Conservation (phyloP, 257 asterid genomes). For the Solanum lycopersicoides region DNA sequence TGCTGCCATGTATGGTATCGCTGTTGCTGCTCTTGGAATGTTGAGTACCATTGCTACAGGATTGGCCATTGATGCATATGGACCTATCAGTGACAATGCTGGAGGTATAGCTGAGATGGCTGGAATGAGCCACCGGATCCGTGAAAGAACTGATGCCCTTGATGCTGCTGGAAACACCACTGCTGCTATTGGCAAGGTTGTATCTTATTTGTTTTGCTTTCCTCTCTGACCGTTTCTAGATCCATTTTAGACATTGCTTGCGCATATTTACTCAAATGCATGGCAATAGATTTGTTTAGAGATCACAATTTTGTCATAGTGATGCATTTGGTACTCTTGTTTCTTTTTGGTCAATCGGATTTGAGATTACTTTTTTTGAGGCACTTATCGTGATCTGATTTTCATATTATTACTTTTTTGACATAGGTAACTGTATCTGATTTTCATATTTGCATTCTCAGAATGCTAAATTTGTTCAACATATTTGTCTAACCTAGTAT, state of each 20-base stretch:
- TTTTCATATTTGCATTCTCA: neutral
- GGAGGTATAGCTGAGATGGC: slow-evolving; percentile 42
- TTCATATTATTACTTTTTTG: neutral
- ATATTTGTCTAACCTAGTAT: neutral
- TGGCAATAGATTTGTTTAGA: neutral
- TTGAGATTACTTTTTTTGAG: neutral
- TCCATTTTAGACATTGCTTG: neutral
- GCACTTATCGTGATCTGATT: neutral
- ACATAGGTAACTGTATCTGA: neutral
- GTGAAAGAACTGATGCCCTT: slow-evolving; percentile 90
- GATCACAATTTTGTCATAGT: neutral
- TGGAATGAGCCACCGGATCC: slow-evolving; percentile 81
- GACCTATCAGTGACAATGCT: slow-evolving; percentile 85
- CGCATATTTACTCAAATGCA: neutral
- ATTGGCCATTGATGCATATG: slow-evolving; percentile 64
- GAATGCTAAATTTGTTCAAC: neutral
- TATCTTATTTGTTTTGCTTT: neutral
- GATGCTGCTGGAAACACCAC: slow-evolving; percentile 95
- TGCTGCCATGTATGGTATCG: slow-evolving; percentile 80
- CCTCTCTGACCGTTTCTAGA: neutral
- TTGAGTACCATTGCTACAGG: neutral
- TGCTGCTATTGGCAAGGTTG: slow-evolving; percentile 87
- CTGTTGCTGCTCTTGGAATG: slow-evolving; percentile 2
- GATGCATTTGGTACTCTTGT: neutral
- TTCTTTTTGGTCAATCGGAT: neutral